Conservation (phyloP, 23 red algal species). For the Gracilaria domingensis region DNA sequence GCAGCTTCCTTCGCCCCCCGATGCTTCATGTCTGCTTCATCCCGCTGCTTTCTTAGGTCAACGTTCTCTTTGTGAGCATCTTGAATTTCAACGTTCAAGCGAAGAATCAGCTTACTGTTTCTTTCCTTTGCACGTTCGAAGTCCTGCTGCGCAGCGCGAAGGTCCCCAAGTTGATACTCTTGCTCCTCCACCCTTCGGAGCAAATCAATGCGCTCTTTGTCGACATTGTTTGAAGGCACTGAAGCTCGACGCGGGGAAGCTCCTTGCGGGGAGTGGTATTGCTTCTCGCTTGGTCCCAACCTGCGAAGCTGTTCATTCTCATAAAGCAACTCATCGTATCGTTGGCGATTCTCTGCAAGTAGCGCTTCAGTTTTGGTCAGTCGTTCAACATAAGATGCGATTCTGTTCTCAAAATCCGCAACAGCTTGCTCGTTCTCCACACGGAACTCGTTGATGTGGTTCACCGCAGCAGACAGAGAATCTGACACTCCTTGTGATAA, state of each 20-base stretch:
- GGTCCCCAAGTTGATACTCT: constrained; percentile 41
- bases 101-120: constrained; percentile 35
- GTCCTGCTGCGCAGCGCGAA: constrained; percentile 22
- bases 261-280: constrained; percentile 1
- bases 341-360: constrained; percentile 4
- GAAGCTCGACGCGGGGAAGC: constrained; percentile 19
- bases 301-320: constrained; percentile 33
- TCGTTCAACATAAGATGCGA: constrained; percentile 25
- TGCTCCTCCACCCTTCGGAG: constrained; percentile 37
- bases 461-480: constrained; percentile 6
- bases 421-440: not conserved
- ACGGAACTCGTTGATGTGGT: constrained; percentile 4
- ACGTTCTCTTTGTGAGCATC: constrained; percentile 6
- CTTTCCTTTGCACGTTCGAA: constrained; percentile 12
- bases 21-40: constrained; percentile 32
- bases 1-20: not conserved
- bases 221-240: constrained; percentile 10
- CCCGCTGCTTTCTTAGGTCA: constrained; percentile 42
- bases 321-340: not conserved
- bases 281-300: not conserved
- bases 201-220: constrained; percentile 29
- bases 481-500: constrained; percentile 15
- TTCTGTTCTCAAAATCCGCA: not conserved
- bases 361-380: constrained; percentile 13
- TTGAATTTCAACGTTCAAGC: constrained; percentile 59